phyloP scores from a whole-genome alignment of 768 basidiomycete species.

The Xerocomus potaroensis region DNA sequence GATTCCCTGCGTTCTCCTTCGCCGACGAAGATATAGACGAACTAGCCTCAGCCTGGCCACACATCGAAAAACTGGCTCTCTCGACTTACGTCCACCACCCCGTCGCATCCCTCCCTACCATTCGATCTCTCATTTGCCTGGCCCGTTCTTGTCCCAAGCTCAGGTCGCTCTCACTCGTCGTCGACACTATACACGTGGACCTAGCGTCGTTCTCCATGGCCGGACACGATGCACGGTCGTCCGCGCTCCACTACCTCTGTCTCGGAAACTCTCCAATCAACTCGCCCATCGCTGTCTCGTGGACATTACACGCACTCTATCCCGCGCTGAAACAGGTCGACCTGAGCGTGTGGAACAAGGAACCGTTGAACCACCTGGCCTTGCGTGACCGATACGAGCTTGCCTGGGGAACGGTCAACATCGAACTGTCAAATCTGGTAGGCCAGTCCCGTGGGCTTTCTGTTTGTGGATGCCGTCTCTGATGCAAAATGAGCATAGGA shows the following conservation, averaged over 20 bases:
- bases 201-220: not conserved
- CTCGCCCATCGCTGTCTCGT: conserved; percentile 8
- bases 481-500: not conserved
- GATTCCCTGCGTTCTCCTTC: conserved; percentile 12
- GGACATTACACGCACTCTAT: conserved; percentile 10
- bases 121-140: conserved; percentile 14
- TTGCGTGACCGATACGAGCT: conserved; percentile 11
- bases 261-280: conserved; percentile 22
- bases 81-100: conserved; percentile 14
- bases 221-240: not conserved
- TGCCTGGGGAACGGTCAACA: conserved; percentile 18
- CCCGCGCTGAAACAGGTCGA: conserved; percentile 20
- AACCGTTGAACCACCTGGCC: conserved; percentile 8
- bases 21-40: conserved; percentile 13
- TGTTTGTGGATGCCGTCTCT: not conserved
- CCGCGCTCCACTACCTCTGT: conserved; percentile 8
- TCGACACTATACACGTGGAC: conserved; percentile 12
- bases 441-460: no score
- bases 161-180: conserved; percentile 19
- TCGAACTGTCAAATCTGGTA: conserved; percentile 4
- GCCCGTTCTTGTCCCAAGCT: conserved; percentile 11
- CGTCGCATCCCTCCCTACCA: conserved; percentile 17
- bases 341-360: conserved; percentile 15
- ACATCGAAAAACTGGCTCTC: conserved; percentile 17
- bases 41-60: conserved; percentile 20